A percentile compares a stretch with the other conserved stretches of the same genome.
Conservation (phyloP, 176 grass and related monocot genomes). For the Lolium perenne region DNA sequence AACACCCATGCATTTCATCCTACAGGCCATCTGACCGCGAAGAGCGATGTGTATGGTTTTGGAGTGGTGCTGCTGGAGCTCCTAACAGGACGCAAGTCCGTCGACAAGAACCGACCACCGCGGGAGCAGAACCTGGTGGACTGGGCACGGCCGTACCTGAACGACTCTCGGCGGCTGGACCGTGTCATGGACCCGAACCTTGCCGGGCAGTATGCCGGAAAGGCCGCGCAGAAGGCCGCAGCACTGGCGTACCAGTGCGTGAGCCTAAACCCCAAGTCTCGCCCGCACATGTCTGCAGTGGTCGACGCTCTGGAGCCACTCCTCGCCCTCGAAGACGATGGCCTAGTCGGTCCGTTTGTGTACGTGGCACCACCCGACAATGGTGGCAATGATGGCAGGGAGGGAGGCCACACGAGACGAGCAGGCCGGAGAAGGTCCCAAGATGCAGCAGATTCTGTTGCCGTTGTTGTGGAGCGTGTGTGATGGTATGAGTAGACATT, state of each 20-base stretch:
- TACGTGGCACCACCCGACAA: constrained; percentile 54
- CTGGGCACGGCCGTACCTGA: constrained; percentile 73
- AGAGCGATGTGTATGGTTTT: constrained; percentile 85
- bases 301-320: constrained; percentile 75
- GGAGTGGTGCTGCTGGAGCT: constrained; percentile 83
- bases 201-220: constrained; percentile 62
- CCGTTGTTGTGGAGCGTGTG: constrained; percentile 1
- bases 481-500: neutral
- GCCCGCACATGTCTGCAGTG: constrained; percentile 74
- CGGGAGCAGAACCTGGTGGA: constrained; percentile 82
- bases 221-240: constrained; percentile 62
- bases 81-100: constrained; percentile 63
- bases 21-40: constrained; percentile 74
- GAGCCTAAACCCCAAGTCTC: constrained; percentile 67
- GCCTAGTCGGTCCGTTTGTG: constrained; percentile 56
- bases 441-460: neutral
- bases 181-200: constrained; percentile 77
- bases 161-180: constrained; percentile 59
- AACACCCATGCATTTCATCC: neutral
- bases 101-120: constrained; percentile 67
- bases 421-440: constrained; percentile 21
- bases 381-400: neutral
- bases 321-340: constrained; percentile 68
- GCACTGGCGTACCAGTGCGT: constrained; percentile 67
- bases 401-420: constrained; percentile 21